Conservation (phyloP, 495 filamentous ascomycete species). For the Trichoderma erinaceum region DNA sequence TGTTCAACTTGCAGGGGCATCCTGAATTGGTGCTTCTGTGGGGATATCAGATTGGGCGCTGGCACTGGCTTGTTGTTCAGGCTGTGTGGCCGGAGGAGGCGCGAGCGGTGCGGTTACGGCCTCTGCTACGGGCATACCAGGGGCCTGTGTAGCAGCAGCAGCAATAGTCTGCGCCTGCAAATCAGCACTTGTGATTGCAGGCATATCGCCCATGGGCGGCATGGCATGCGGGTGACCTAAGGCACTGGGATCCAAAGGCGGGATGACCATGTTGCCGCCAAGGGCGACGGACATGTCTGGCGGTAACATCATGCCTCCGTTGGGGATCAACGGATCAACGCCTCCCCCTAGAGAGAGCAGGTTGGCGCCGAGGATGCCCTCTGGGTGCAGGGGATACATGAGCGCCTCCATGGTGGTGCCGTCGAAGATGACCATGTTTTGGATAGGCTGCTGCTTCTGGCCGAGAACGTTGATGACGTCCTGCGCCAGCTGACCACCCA, state of each 20-base stretch:
- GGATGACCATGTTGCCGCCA: conserved; percentile 11
- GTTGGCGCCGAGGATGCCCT: conserved; percentile 40
- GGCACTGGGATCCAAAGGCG: conserved; percentile 19
- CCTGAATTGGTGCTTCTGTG: no score
- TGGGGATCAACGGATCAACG: conserved; percentile 12
- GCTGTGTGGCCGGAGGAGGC: no score
- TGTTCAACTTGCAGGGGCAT: no score
- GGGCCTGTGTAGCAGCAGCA: neutral
- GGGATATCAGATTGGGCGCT: no score
- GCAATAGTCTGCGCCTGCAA: neutral
- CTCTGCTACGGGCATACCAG: neutral
- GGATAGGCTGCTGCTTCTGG: conserved; percentile 82
- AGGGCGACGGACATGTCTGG: neutral
- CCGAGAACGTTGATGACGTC: conserved; percentile 96
- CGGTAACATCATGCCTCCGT: conserved; percentile 11
- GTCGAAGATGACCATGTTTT: conserved; percentile 91
- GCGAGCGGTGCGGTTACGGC: no score
- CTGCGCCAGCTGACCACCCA: conserved; percentile 86
- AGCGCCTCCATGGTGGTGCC: conserved; percentile 70
- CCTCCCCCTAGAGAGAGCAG: conserved; percentile 22
- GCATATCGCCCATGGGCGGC: neutral
- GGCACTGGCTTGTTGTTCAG: no score
- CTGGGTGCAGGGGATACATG: conserved; percentile 76
- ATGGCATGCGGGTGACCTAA: conserved; percentile 6
- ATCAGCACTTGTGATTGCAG: neutral